phyloP scores from a whole-genome alignment of 1,284 basidiomycete genomes.

The Leccinum variabile region DNA sequence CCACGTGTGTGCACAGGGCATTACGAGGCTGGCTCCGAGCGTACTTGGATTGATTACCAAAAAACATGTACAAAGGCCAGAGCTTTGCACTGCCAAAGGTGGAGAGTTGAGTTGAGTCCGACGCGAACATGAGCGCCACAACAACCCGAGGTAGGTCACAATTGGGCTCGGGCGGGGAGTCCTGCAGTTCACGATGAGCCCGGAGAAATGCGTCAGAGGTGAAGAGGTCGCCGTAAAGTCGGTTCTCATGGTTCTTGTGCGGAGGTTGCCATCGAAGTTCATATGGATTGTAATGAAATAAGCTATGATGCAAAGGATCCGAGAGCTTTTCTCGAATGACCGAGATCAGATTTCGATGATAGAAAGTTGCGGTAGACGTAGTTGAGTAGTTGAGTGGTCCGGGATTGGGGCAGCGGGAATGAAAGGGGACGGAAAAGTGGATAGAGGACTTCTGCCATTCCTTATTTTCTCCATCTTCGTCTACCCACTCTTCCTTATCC shows the following conservation, averaged over 20 bases:
- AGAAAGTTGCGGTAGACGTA: neutral
- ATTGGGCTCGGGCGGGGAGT: neutral
- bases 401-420: neutral
- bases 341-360: neutral
- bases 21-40: neutral
- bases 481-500: neutral
- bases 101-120: slow-evolving; percentile 32
- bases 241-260: neutral
- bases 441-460: neutral
- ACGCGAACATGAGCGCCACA: slow-evolving; percentile 32
- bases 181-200: neutral
- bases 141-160: neutral
- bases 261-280: neutral
- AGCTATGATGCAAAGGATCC: neutral
- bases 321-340: neutral
- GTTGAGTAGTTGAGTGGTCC: neutral
- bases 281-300: neutral
- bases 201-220: neutral
- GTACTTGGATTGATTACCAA: slow-evolving; percentile 25
- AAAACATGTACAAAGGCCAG: slow-evolving; percentile 33
- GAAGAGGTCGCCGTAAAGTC: neutral
- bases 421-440: neutral
- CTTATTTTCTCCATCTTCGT: neutral
- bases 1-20: neutral
- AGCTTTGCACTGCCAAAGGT: slow-evolving; percentile 27